Evolutionary conservation across 257 asterid genomes (phyloP).

Genomic region (Nyctanthes arbortristis): DNA sequence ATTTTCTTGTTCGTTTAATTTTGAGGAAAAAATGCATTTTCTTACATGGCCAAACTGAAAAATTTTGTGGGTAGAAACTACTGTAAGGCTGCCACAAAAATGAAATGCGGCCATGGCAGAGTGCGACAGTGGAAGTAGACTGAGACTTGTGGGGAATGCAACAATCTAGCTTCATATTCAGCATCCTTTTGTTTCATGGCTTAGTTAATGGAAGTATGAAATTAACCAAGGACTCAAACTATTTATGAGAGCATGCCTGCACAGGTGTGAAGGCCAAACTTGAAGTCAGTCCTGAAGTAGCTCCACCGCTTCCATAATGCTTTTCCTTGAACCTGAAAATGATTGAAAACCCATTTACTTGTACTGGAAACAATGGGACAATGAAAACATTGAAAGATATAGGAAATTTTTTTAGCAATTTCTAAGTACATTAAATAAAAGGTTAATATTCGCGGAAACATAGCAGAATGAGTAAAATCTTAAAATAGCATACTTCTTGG

Average conservation of each 20-base stretch:
- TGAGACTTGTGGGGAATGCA: too few species aligned
- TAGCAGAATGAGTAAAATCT: constrained; percentile 1
- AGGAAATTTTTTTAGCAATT: background rate
- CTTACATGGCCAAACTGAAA: background rate
- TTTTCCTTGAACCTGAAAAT: constrained; percentile 75
- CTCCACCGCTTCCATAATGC: constrained; percentile 77
- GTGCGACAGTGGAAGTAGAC: too few species aligned
- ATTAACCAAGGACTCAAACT: background rate
- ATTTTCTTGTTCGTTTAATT: background rate
- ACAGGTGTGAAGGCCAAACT: constrained; percentile 98
- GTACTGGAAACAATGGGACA: constrained; percentile 14
- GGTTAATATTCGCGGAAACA: background rate
- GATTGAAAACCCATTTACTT: background rate
- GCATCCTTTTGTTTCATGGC: background rate
- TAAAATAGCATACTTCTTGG: constrained; percentile 62
- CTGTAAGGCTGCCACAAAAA: too few species aligned
- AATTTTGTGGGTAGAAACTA: too few species aligned
- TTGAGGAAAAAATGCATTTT: background rate
- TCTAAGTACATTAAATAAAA: background rate
- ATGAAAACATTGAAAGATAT: background rate
- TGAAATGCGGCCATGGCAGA: too few species aligned
- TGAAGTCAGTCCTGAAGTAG: constrained; percentile 95
- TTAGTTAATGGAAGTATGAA: background rate
- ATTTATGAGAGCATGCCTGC: constrained; percentile 57
- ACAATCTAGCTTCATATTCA: background rate